A percentile compares a stretch with the other conserved stretches of the same genome.
Evolutionary conservation across 345 rosid species (phyloP).

Genomic region (Mercurialis annua): DNA sequence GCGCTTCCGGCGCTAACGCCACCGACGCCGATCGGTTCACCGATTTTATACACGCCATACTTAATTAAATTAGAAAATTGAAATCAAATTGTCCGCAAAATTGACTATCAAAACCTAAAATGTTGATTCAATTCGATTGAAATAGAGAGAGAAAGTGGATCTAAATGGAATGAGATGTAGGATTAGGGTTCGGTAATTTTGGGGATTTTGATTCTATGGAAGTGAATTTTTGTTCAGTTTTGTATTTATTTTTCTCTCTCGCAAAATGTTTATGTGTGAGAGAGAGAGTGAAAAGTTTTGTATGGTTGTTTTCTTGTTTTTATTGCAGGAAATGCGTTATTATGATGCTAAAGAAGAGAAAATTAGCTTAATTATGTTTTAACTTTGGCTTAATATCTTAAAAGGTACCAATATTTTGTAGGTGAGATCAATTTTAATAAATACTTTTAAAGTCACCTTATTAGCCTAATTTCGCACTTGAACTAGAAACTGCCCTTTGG

Average conservation of each 20-base stretch:
- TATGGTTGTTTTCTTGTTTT: background rate
- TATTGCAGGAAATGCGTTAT: no score
- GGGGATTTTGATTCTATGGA: background rate
- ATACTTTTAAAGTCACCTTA: no score
- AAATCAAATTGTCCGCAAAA: background rate
- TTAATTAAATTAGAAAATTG: background rate
- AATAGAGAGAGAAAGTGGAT: conserved; percentile 1
- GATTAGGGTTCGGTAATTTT: conserved; percentile 10
- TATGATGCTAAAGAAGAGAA: no score
- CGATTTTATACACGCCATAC: conserved; percentile 89
- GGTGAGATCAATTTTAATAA: no score
- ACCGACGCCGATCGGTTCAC: conserved; percentile 92
- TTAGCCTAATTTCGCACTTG: no score
- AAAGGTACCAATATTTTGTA: no score
- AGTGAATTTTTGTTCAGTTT: background rate
- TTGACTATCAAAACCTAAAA: background rate
- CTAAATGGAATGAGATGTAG: background rate
- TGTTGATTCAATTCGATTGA: no score
- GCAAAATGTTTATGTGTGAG: background rate
- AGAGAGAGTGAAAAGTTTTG: background rate
- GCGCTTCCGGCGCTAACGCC: conserved; percentile 91
- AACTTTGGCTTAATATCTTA: no score
- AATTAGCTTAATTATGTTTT: no score
- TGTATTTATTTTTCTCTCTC: background rate
- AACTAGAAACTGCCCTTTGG: no score